phyloP scores from a whole-genome alignment of 345 rosid species.

The Geranium brycei region DNA sequence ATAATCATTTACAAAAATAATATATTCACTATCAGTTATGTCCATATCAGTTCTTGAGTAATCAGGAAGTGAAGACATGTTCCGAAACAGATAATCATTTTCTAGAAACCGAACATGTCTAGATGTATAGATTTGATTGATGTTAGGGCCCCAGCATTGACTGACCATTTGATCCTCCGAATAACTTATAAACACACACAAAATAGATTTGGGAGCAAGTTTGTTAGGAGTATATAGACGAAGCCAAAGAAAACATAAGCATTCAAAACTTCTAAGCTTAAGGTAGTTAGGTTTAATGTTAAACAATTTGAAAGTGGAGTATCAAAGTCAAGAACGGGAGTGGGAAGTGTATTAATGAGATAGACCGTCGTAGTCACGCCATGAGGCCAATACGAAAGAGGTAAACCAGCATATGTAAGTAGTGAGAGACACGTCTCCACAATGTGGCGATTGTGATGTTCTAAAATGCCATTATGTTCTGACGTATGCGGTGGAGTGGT shows the following conservation, averaged over 20 bases:
- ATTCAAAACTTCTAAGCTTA: not conserved
- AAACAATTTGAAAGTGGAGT: not conserved
- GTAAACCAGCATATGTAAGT: too few relatives aligned
- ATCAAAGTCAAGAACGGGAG: not conserved
- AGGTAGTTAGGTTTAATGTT: not conserved
- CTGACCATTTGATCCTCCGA: not conserved
- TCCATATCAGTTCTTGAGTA: too few relatives aligned
- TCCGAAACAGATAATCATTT: not conserved
- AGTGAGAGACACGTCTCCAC: too few relatives aligned
- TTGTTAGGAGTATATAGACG: not conserved
- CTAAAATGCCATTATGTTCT: too few relatives aligned
- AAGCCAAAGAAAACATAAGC: not conserved
- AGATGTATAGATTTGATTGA: not conserved
- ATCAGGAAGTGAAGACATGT: too few relatives aligned
- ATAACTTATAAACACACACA: not conserved
- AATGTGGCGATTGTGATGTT: too few relatives aligned
- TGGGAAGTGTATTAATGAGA: constrained; percentile 1
- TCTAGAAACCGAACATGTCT: not conserved
- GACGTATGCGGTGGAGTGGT: too few relatives aligned
- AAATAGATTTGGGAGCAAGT: not conserved
- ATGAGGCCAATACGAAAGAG: not conserved
- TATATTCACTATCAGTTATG: too few relatives aligned
- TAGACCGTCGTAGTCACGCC: not conserved
- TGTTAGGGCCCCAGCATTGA: not conserved
- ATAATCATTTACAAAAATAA: too few relatives aligned